phyloP scores from a whole-genome alignment of 176 grass and related monocot genomes.

The Poa pratensis region DNA sequence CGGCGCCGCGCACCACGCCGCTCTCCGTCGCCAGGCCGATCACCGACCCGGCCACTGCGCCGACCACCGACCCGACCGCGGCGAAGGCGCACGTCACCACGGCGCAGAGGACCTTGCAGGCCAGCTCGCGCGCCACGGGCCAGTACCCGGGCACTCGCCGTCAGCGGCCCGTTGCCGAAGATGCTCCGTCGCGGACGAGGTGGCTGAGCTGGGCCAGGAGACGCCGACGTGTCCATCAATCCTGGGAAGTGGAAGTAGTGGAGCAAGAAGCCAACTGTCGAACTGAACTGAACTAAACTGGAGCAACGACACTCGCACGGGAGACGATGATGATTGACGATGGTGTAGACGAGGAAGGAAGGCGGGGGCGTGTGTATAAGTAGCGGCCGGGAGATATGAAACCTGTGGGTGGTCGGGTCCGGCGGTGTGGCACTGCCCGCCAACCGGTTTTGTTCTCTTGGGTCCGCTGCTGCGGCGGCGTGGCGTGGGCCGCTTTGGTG shows the following conservation, averaged over 20 bases:
- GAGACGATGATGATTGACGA: neutral
- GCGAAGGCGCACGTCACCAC: slow-evolving; percentile 18
- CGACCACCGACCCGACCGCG: slow-evolving; percentile 6
- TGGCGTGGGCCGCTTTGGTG: slow-evolving; percentile 2
- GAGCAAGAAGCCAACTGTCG: neutral
- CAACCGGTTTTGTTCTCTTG: neutral
- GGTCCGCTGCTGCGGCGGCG: neutral
- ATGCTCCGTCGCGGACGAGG: neutral
- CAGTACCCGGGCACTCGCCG: neutral
- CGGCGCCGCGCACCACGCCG: slow-evolving; percentile 46
- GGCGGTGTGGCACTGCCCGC: neutral
- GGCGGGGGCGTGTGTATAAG: neutral
- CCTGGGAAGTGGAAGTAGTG: neutral
- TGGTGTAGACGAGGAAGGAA: neutral
- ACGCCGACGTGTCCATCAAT: slow-evolving; percentile 19
- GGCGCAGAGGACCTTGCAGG: slow-evolving; percentile 14
- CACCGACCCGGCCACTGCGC: slow-evolving; percentile 11
- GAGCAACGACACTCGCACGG: neutral
- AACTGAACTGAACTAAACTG: too few relatives aligned
- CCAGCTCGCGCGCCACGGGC: neutral
- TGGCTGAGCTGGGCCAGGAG: neutral
- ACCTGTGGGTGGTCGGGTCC: slow-evolving; percentile 32
- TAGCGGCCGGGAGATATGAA: neutral
- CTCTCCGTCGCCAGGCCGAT: slow-evolving; percentile 28
- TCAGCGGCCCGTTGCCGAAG: neutral